phyloP scores from a whole-genome alignment of 1,284 basidiomycete species.

The Moesziomyces sp. region DNA sequence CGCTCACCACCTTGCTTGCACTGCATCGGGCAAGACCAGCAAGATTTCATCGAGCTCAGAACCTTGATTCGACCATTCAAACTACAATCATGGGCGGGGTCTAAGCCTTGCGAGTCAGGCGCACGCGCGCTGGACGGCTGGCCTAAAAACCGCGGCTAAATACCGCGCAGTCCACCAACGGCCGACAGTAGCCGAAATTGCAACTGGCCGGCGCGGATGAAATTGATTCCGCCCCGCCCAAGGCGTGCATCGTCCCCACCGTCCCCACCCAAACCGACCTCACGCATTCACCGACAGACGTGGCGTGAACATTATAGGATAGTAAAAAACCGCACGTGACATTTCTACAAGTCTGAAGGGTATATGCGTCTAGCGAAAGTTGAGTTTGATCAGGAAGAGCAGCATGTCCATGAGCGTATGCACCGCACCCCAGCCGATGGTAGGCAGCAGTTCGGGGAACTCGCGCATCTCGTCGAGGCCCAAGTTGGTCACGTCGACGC shows the following conservation, averaged over 20 bases:
- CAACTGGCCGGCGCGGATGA: constrained; percentile 1
- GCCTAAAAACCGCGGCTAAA: not conserved
- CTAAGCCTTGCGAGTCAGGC: too few species aligned
- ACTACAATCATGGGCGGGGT: too few species aligned
- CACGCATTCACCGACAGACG: too few species aligned
- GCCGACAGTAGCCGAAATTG: constrained; percentile 17
- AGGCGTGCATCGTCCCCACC: constrained; percentile 3
- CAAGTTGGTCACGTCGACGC: constrained; percentile 71
- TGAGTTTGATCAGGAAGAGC: constrained; percentile 69
- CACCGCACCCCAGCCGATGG: constrained; percentile 71
- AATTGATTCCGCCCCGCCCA: constrained; percentile 7
- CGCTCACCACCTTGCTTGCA: too few species aligned
- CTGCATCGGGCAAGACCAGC: too few species aligned
- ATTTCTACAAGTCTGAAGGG: constrained; percentile 3
- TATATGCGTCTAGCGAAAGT: constrained; percentile 36
- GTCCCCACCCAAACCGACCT: not conserved
- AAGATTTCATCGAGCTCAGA: too few species aligned
- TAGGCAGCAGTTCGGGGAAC: constrained; percentile 69
- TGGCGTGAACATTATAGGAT: too few species aligned
- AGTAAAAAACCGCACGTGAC: not conserved
- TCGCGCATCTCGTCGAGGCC: constrained; percentile 72
- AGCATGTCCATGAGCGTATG: constrained; percentile 74
- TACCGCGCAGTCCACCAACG: not conserved
- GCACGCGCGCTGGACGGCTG: too few species aligned
- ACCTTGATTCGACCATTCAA: too few species aligned